Base-by-base conservation (phyloP, 345 rosid species). In the Brassica carinata region DNA sequence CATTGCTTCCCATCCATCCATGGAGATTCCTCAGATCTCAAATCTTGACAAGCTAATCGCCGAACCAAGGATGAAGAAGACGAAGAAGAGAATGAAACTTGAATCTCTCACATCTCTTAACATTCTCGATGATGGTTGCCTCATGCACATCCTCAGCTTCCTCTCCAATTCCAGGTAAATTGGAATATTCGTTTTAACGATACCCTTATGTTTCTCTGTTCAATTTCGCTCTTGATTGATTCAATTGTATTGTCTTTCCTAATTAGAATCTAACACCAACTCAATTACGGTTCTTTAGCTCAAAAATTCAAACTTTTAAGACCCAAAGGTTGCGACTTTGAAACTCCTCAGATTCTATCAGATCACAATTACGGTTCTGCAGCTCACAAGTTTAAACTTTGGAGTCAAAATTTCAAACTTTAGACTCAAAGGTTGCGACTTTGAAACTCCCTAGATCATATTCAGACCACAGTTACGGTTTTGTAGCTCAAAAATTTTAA, bases 121-220 rank as follows among this genome's bases (percentile, higher is more conserved):
- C 87, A 89, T 71, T 85, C 94, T 96, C 15, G 99, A 96, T 78
- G 99, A 96, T 87, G 99, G 98, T 19, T 90, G 96, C 80, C 98
- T 96, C 74, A 93, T 96, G 99, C 99, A 90, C 84, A 90, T 96
- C 84, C 88, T 96, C 88, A 93, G 96, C 87, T 96, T 92, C 89
- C 11, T 86, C 97, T 66, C 98, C 98, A 34, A 86, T 90, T 84
- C 99, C 97, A 82, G 97, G 99, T 92, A 43, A 19, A 8, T 23
- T 23, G 23, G 23, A 19, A 19, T 13, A 48, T 14, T 48, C 57
- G n/a, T 13, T 48, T 48, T 13, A 13, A 48, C 59, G 10, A 31
- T 58, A 4, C 1, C 7, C 13, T 65, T 67, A 14, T 43, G n/a
- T 11, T 64, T 34, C 72, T 77, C 14, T 45, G 7, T 62, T 73